Evolutionary conservation across 371 early-diverging fungal genomes (phyloP).

Genomic region (Sporodiniella umbellata): DNA sequence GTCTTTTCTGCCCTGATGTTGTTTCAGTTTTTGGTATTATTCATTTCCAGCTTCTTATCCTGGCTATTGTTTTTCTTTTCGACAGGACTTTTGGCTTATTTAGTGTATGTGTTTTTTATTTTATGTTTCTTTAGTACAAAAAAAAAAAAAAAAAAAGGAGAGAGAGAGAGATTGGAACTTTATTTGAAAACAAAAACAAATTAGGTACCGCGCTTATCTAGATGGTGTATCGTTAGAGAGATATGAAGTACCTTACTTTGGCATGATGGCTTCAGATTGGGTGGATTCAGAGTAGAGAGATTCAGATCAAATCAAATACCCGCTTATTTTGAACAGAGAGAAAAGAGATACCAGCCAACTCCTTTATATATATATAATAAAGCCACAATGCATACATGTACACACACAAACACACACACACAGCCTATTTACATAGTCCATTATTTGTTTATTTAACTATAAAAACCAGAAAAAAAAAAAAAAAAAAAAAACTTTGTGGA

Average conservation of each 20-base stretch:
- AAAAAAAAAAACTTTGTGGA: too few relatives aligned
- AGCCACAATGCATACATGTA: too few relatives aligned
- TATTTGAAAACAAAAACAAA: too few relatives aligned
- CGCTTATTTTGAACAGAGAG: too few relatives aligned
- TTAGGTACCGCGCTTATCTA: slow-evolving; percentile 60
- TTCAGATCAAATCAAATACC: too few relatives aligned
- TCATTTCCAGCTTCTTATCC: slow-evolving; percentile 50
- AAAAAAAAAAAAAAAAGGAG: not conserved
- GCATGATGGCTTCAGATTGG: slow-evolving; percentile 57
- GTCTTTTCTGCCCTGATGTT: slow-evolving; percentile 38
- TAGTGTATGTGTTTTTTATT: slow-evolving; percentile 51
- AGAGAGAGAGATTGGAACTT: not conserved
- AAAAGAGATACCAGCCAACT: too few relatives aligned
- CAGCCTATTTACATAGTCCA: too few relatives aligned
- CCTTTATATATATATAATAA: too few relatives aligned
- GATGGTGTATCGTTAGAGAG: slow-evolving; percentile 62
- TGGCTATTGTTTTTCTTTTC: slow-evolving; percentile 56
- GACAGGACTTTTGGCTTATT: slow-evolving; percentile 39
- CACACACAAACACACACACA: too few relatives aligned
- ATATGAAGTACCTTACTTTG: slow-evolving; percentile 59
- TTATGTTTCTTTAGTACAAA: not conserved
- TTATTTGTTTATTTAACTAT: too few relatives aligned
- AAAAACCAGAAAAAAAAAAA: too few relatives aligned
- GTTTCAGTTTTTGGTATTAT: slow-evolving; percentile 44
- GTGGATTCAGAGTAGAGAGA: slow-evolving; percentile 66